Evolutionary conservation across 441 rosid genomes (phyloP).

Genomic region (Eutrema salsugineum): DNA sequence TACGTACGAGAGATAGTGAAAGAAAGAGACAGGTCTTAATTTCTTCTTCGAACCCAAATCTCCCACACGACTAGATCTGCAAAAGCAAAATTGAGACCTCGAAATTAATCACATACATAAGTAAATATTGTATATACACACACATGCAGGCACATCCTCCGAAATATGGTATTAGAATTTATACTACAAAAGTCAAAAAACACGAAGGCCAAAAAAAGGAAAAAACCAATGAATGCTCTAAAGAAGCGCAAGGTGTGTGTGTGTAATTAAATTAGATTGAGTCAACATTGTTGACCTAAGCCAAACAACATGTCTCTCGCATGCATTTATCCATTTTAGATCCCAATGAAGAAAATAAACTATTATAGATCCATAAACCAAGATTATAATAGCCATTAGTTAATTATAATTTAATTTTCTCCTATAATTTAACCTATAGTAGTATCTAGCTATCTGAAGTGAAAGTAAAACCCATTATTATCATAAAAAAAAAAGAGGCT

Average conservation of each 20-base stretch:
- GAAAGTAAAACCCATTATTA: neutral
- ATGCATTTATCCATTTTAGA: constrained; percentile 39
- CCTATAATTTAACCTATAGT: neutral
- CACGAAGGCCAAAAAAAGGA: constrained; percentile 28
- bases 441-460: constrained; percentile 18
- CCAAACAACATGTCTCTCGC: constrained; percentile 41
- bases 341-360: constrained; percentile 36
- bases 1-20: constrained; percentile 24
- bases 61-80: constrained; percentile 61
- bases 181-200: constrained; percentile 32
- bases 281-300: constrained; percentile 31
- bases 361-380: constrained; percentile 11
- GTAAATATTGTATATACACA: neutral
- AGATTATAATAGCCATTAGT: neutral
- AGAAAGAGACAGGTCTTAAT: constrained; percentile 17
- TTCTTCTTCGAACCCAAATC: constrained; percentile 23
- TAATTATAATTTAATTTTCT: neutral
- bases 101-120: neutral
- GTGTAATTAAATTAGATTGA: constrained; percentile 27
- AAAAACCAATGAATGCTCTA: constrained; percentile 30
- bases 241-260: constrained; percentile 17
- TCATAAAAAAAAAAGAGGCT: neutral
- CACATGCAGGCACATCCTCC: constrained; percentile 31
- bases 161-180: constrained; percentile 12
- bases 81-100: constrained; percentile 29